A percentile compares a stretch with the other conserved stretches of the same genome.
Evolutionary conservation across 345 rosid species (phyloP).

Genomic region (Rhizophora apiculata): DNA sequence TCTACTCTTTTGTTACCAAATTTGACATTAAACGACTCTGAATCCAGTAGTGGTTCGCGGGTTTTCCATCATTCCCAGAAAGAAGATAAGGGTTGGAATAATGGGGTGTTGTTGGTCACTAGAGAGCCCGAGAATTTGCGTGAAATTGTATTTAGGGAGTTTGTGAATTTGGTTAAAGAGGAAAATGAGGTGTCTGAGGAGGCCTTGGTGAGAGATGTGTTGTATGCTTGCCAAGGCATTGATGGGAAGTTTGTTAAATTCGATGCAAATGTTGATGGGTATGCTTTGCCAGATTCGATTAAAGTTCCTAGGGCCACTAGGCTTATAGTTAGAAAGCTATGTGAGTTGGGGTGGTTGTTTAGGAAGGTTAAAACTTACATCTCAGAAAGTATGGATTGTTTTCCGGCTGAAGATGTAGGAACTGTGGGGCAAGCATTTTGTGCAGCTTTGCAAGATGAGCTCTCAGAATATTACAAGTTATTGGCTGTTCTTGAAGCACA

Average conservation of each 20-base stretch:
- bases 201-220: conserved; percentile 80
- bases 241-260: conserved; percentile 86
- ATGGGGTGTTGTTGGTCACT: conserved; percentile 68
- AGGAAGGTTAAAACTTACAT: conserved; percentile 78
- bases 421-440: conserved; percentile 96
- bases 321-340: conserved; percentile 70
- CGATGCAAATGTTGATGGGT: conserved; percentile 61
- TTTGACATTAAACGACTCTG: conserved; percentile 39
- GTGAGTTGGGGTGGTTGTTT: conserved; percentile 96
- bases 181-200: conserved; percentile 91
- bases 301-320: conserved; percentile 72
- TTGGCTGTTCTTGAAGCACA: conserved; percentile 87
- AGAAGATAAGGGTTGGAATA: conserved; percentile 46
- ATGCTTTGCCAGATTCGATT: conserved; percentile 49
- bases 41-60: conserved; percentile 27
- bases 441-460: conserved; percentile 92
- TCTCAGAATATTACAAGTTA: conserved; percentile 79
- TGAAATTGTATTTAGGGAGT: conserved; percentile 76
- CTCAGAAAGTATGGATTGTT: conserved; percentile 71
- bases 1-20: conserved; percentile 53
- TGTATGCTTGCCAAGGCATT: conserved; percentile 91
- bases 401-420: conserved; percentile 80
- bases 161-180: conserved; percentile 58
- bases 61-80: conserved; percentile 21
- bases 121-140: conserved; percentile 81